Base-by-base conservation (phyloP, 345 rosid species). In the Brassica nigra region DNA sequence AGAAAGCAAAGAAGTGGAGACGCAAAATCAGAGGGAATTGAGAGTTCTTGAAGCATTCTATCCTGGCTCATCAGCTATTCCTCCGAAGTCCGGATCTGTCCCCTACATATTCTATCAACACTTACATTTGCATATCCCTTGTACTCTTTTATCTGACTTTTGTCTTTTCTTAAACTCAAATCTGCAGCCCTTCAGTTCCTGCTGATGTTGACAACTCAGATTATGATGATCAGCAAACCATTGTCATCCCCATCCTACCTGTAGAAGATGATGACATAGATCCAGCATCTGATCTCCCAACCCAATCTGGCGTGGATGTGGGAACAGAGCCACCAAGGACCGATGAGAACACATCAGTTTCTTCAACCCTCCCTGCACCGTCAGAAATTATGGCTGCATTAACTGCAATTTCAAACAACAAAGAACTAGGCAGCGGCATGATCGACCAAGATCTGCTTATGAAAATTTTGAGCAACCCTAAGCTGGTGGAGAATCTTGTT, bases 1-100 rank as follows among this genome's bases (percentile, higher is more conserved):
- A 9, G 98, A 93, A 86, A 95, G 94, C 84, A 70, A 85, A 83
- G 97, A 91, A 77, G 88, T 85, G 42, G 97, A 90, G 73, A 71
- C 78, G 73, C 85, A 93, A 81, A 91, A 79, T 76, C 90, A 89
- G 84, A 88, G 99, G 76, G 99, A 91, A 87, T 44, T 89, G 83
- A 91, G 97, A 82, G 91, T 93, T 80, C 92, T 95, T 34, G 99
- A 95, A 89, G 97, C 99, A 70, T 90, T 93, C 72, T 93, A 92
- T 83, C 99, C 99, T 27, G 92, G 95, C 5, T 85, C 95, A 80
- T 90, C 97, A 58, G 86, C 92, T n/a, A 91, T 95, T 68, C 99
- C 99, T 75, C 86, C 82, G 73, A 86, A 95, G 99, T 95, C 27
- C 29, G 83, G 42, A 70, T 55, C 82, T 78, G 57, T 8, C 59